A percentile compares a stretch with the other conserved stretches of the same genome.
Evolutionary conservation across 2,329 filamentous ascomycete genomes (phyloP).

Genomic region (Nothopassalora personata): DNA sequence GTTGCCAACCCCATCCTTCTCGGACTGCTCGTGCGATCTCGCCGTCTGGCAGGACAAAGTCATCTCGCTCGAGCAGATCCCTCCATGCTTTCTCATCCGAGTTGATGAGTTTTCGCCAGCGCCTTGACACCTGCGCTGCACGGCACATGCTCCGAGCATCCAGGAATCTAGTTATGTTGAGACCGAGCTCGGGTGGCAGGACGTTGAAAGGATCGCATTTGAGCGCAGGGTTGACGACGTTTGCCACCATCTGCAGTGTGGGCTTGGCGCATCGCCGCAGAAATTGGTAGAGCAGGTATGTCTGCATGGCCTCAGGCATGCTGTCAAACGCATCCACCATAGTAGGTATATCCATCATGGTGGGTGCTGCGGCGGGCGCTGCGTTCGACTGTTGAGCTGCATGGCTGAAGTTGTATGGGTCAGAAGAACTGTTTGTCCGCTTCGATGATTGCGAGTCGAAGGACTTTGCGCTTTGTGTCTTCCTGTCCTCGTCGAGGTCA

Average conservation of each 20-base stretch:
- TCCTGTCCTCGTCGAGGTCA: constrained; percentile 30
- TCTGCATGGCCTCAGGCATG: constrained; percentile 86
- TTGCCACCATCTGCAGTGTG: constrained; percentile 81
- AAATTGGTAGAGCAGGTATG: constrained; percentile 94
- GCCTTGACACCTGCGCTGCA: constrained; percentile 87
- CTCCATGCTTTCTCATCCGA: constrained; percentile 96
- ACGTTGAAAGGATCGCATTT: constrained; percentile 89
- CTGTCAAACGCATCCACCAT: constrained; percentile 88
- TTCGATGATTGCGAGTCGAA: constrained; percentile 22
- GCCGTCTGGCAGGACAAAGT: constrained; percentile 69
- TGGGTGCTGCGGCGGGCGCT: constrained; percentile 23
- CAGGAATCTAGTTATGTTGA: constrained; percentile 82
- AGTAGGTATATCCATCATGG: constrained; percentile 69
- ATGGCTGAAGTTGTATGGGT: constrained; percentile 13
- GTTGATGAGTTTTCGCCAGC: constrained; percentile 86
- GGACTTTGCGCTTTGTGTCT: constrained; percentile 21
- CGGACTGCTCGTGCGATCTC: constrained; percentile 80
- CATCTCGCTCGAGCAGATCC: constrained; percentile 78
- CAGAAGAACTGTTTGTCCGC: constrained; percentile 2
- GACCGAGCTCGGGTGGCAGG: constrained; percentile 77
- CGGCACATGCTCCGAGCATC: constrained; percentile 81
- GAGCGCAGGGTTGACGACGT: constrained; percentile 85
- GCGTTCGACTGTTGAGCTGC: constrained; percentile 11
- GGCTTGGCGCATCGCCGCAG: constrained; percentile 81
- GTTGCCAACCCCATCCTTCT: constrained; percentile 98